Base-by-base conservation (phyloP, 2,329 filamentous ascomycete species). In the Metarhizium album region DNA sequence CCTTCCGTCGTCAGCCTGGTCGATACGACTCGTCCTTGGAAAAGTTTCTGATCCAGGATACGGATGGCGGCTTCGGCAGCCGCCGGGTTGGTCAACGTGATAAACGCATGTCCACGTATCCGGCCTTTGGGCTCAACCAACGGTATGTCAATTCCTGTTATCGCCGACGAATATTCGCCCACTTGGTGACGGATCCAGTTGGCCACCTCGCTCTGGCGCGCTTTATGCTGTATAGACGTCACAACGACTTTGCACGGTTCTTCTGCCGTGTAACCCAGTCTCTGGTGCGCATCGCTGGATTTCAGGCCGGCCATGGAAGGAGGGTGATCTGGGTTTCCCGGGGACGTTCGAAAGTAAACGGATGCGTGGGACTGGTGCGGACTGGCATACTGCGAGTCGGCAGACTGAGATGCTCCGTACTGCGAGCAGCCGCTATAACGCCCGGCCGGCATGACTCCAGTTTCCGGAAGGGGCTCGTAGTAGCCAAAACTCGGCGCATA, bases 181-280 rank as follows among this genome's bases (percentile, higher is more conserved):
- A 63, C 55, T 38, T 57, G 60, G 18, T 55, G 52, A 5, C 54
- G 56, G 11, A 66, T 56, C 65, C 65, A 67, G 9, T 46, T 50
- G 20, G 51, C 57, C 8, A 66, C 60, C 2, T 64, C 59, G 3
- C 58, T 52, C 11, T 52, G 47, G 16, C 40, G 46, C 20, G 55
- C 55, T 23, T 58, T 52, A 46, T 60, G 57, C 33, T 58, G 55
- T 18, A 67, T 59, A 14, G 57, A 58, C 6, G 59, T 57, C 22
- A 67, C 52, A 27, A 59, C 51, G 29, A 66, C 50, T 37, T 59
- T 62, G 18, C 55, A 54, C n/a, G 49, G 48, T 45, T 61, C 57
- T 6, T 54, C 53, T 22, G 24, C 16, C 4, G 46, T 27, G n/a
- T 27, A 20, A 47, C 27, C 42, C 52, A 33, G 37, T 48, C 55